Evolutionary conservation across 306 rosid genomes (phyloP).

Genomic region (Sicyos edulis): DNA sequence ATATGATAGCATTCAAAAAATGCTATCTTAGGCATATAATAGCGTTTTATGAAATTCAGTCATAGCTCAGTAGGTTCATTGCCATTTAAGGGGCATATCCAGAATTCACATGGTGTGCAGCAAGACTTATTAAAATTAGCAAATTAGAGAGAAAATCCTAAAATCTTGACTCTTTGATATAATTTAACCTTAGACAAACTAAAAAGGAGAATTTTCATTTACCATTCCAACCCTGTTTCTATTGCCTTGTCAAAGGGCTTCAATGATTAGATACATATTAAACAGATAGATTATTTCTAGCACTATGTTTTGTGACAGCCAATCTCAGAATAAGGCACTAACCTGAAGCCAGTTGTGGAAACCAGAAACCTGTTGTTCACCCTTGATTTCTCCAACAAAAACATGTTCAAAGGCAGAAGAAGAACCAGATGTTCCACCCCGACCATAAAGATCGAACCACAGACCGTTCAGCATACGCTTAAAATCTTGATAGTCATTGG

Average conservation of each 20-base stretch:
- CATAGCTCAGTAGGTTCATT: neutral
- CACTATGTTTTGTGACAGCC: neutral
- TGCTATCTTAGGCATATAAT: too few relatives aligned
- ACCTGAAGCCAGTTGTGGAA: constrained; percentile 99
- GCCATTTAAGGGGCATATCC: neutral
- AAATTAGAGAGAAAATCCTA: neutral
- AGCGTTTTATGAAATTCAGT: too few relatives aligned
- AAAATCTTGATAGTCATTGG: constrained; percentile 58
- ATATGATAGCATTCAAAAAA: too few relatives aligned
- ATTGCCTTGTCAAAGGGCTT: neutral
- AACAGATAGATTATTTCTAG: neutral
- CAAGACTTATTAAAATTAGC: neutral
- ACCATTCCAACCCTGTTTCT: neutral
- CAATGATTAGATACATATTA: neutral
- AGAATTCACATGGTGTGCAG: neutral
- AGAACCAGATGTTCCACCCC: constrained; percentile 78
- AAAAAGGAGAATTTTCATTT: neutral
- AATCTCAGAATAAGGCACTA: neutral
- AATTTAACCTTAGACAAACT: neutral
- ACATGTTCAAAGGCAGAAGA: constrained; percentile 98
- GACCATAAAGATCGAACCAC: constrained; percentile 90
- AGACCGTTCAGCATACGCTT: constrained; percentile 49
- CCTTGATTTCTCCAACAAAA: constrained; percentile 90
- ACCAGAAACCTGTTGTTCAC: constrained; percentile 66
- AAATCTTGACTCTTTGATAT: neutral